phyloP scores from a whole-genome alignment of 805 yeast genomes.

The Candida palmyrensis region DNA sequence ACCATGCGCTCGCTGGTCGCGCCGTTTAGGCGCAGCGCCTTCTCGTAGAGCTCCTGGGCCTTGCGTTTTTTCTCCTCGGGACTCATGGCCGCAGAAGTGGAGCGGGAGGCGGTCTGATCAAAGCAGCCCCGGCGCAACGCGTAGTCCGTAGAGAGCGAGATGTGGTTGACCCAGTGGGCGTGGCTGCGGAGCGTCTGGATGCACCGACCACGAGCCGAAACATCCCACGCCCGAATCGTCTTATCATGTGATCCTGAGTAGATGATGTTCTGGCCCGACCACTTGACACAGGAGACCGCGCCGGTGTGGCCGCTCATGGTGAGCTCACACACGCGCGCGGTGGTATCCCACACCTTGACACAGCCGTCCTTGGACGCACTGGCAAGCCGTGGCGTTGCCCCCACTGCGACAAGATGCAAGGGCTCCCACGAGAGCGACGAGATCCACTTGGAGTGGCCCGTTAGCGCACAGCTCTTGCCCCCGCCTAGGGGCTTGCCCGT shows the following conservation, averaged over 20 bases:
- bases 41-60: slow-evolving; percentile 59
- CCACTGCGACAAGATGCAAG: slow-evolving; percentile 65
- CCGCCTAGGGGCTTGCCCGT: slow-evolving; percentile 72
- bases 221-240: slow-evolving; percentile 89
- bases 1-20: slow-evolving; percentile 68
- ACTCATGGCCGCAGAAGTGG: slow-evolving; percentile 11
- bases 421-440: slow-evolving; percentile 95
- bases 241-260: slow-evolving; percentile 94
- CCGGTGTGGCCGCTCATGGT: slow-evolving; percentile 85
- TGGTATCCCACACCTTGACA: slow-evolving; percentile 83
- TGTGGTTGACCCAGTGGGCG: slow-evolving; percentile 97
- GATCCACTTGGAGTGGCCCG: slow-evolving; percentile 87
- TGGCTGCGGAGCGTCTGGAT: slow-evolving; percentile 78
- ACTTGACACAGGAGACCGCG: slow-evolving; percentile 90
- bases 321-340: slow-evolving; percentile 56
- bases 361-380: slow-evolving; percentile 92
- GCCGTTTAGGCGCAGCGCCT: slow-evolving; percentile 58
- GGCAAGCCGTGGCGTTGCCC: slow-evolving; percentile 66
- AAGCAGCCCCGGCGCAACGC: slow-evolving; percentile 84
- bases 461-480: slow-evolving; percentile 49
- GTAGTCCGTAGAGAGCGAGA: slow-evolving; percentile 86
- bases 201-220: slow-evolving; percentile 65
- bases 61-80: slow-evolving; percentile 31
- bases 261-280: slow-evolving; percentile 87
- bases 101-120: slow-evolving; percentile 58